These are phyloP conservation scores for Verticillium nonalfalfae DNA, from an alignment of 2,329 filamentous ascomycete species.

Conservation along the genomic window DNA sequence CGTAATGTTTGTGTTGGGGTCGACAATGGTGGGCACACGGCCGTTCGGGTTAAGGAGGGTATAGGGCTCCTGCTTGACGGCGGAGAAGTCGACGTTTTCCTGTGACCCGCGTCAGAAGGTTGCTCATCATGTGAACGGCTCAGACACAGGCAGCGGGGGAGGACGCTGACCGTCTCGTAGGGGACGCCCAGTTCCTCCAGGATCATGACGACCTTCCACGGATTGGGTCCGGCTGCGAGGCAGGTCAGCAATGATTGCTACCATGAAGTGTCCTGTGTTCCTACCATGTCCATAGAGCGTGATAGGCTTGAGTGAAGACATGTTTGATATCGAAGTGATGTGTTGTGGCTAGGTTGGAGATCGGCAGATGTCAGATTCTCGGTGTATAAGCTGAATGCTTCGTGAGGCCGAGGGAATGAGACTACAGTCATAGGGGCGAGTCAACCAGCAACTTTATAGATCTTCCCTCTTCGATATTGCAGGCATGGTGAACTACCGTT, in stretches of 20 bases:
- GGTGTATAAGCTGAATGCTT: too few species aligned
- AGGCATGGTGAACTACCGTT: too few species aligned
- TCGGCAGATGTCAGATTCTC: not conserved
- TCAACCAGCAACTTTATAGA: too few species aligned
- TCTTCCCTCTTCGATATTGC: too few species aligned
- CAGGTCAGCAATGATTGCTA: not conserved
- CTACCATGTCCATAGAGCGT: not conserved
- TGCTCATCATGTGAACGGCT: too few species aligned
- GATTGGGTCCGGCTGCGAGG: slow-evolving; percentile 16
- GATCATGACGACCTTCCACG: slow-evolving; percentile 23
- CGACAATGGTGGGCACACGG: slow-evolving; percentile 23
- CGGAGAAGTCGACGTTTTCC: slow-evolving; percentile 12
- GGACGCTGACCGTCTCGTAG: slow-evolving; percentile 16
- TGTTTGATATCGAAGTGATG: not conserved
- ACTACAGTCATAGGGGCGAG: too few species aligned
- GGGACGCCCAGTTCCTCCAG: slow-evolving; percentile 29
- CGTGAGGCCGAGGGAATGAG: not conserved
- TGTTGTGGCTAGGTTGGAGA: not conserved
- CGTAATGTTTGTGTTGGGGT: slow-evolving; percentile 25
- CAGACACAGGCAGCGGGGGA: not conserved
- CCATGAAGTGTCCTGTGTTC: too few species aligned
- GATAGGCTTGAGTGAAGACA: not conserved
- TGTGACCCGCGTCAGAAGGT: not conserved
- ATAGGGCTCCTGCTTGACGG: slow-evolving; percentile 17
- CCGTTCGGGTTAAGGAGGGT: slow-evolving; percentile 26